Percentiles rank a stretch among this genome's conserved stretches.
Conservation (phyloP, 805 yeast species). For the Wickerhamomyces chambardii region DNA sequence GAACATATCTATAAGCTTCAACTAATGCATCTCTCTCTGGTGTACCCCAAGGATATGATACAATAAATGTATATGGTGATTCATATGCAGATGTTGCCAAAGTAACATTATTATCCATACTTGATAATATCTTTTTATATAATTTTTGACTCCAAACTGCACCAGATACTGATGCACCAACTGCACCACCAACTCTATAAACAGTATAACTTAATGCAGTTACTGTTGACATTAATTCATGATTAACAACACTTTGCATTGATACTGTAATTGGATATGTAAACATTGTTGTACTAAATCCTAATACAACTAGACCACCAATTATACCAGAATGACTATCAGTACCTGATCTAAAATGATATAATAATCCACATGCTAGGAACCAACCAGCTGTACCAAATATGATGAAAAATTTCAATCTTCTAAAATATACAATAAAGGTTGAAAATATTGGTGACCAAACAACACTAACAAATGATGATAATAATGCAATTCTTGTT, state of each 20-base stretch:
- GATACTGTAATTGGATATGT: slow-evolving; percentile 61
- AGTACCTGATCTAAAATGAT: slow-evolving; percentile 46
- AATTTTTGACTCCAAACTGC: slow-evolving; percentile 65
- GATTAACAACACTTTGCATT: slow-evolving; percentile 49
- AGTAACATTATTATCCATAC: slow-evolving; percentile 23
- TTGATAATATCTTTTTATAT: slow-evolving; percentile 30
- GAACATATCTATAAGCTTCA: slow-evolving; percentile 48
- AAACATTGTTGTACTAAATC: slow-evolving; percentile 67
- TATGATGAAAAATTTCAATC: slow-evolving; percentile 50
- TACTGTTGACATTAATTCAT: slow-evolving; percentile 61
- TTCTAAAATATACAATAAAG: slow-evolving; percentile 34
- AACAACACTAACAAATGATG: slow-evolving; percentile 54
- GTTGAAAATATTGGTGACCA: slow-evolving; percentile 51
- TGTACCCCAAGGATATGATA: slow-evolving; percentile 49
- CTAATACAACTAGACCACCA: slow-evolving; percentile 54
- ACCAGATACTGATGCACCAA: slow-evolving; percentile 58
- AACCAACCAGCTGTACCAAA: slow-evolving; percentile 52
- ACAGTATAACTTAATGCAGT: slow-evolving; percentile 48
- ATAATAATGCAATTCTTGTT: slow-evolving; percentile 48
- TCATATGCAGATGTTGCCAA: slow-evolving; percentile 39
- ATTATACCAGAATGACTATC: slow-evolving; percentile 47
- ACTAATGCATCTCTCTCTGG: slow-evolving; percentile 52
- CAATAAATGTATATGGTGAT: slow-evolving; percentile 42
- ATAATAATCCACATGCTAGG: slow-evolving; percentile 47
- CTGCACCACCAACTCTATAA: slow-evolving; percentile 56